Base-by-base conservation (phyloP, 179 eudicot species). In the Vitellaria paradoxa region DNA sequence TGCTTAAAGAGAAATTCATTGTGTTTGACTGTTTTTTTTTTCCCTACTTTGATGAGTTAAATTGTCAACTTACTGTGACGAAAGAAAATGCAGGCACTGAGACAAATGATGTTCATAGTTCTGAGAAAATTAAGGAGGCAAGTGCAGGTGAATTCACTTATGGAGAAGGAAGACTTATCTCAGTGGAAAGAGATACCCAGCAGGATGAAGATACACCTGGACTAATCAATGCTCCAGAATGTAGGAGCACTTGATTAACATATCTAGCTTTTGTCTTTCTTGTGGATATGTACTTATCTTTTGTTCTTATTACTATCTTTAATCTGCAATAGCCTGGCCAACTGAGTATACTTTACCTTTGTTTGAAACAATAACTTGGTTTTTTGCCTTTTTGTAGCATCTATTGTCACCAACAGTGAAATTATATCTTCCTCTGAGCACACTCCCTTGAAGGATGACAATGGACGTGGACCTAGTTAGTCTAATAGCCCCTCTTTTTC, bases 361-460 rank as follows among this genome's bases (percentile, higher is more conserved):
- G 2, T 10, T 52, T 52, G 56, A 52, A 52, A 52, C 56, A 52
- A 52, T 68, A 20, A n/a, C 30, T 47, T 20, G 56, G 12, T 18
- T 68, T 4, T 53, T 52, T 21, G 14, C 62, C 26, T 53, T 52
- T 60, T 52, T 53, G 62, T 63, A 72, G 75, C 47, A 15, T 56
- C 49, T 30, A 14, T 42, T 68, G 12, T 68, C 7, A 47, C 18
- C 20, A 53, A 72, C 13, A 56, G 55, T 55, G 64, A 17, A 30
- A 68, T 21, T 13, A n/a, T 47, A n/a, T 68, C 37, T 18, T 53
- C 21, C 42, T 71, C 20, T 55, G 15, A 72, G 42, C 5, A 18
- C 64, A 4, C 64, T 56, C 50, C 75, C 63, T 59, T 72, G 23
- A 72, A 55, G 75, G 15, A 72, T 56, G 75, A 53, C 14, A 49